Evolutionary conservation across 352 stramenopile species (phyloP).

Genomic region (Blastocystis sp.): DNA sequence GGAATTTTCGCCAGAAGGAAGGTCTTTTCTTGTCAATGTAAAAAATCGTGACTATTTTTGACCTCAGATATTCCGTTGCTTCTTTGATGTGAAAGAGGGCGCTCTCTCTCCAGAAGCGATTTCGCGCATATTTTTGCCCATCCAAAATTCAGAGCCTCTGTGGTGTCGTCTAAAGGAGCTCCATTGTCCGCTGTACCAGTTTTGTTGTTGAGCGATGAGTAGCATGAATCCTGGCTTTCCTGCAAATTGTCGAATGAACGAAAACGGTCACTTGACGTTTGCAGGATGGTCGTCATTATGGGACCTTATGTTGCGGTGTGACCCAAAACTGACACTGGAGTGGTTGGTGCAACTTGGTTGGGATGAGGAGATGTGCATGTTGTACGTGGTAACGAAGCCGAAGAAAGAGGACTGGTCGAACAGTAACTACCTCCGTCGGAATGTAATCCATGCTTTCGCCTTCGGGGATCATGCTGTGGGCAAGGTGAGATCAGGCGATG

Average conservation of each 20-base stretch:
- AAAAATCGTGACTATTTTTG: neutral
- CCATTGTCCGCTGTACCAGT: neutral
- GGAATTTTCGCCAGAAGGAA: neutral
- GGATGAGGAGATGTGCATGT: neutral
- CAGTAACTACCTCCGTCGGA: neutral
- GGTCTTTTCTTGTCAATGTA: neutral
- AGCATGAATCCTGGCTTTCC: slow-evolving; percentile 36
- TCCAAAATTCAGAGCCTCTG: neutral
- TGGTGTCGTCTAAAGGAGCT: neutral
- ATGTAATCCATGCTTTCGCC: slow-evolving; percentile 32
- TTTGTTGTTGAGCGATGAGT: neutral
- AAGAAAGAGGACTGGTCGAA: slow-evolving; percentile 29
- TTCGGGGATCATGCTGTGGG: slow-evolving; percentile 18
- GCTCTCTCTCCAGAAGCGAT: neutral
- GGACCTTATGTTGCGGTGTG: slow-evolving; percentile 3
- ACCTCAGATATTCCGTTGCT: slow-evolving; percentile 9
- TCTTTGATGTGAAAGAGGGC: neutral
- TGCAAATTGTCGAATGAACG: slow-evolving; percentile 4
- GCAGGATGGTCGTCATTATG: slow-evolving; percentile 5
- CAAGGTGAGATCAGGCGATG: neutral
- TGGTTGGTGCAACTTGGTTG: slow-evolving; percentile 1
- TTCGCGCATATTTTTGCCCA: neutral
- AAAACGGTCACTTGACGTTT: slow-evolving; percentile 35
- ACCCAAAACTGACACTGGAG: neutral
- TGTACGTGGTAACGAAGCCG: slow-evolving; percentile 24